phyloP scores from a whole-genome alignment of 805 yeast genomes.

The Starmerella apicola region DNA sequence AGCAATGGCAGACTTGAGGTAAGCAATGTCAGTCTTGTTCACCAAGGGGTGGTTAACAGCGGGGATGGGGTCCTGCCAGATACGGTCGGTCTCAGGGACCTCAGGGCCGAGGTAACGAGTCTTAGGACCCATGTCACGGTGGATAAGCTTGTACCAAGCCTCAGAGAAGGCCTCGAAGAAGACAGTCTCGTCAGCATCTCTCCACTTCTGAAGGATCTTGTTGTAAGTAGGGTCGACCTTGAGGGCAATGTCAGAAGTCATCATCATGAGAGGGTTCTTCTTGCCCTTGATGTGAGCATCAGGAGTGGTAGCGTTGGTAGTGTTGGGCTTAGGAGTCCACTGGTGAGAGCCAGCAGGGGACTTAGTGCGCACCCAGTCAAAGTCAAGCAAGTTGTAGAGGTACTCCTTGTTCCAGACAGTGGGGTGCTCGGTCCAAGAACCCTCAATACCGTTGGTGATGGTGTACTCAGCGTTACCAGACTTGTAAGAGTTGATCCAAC shows the following conservation, averaged over 20 bases:
- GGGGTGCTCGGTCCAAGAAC: slow-evolving; percentile 16
- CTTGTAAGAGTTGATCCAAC: slow-evolving; percentile 15
- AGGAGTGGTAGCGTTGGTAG: slow-evolving; percentile 10
- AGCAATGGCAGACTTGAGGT: slow-evolving; percentile 10
- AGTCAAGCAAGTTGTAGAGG: slow-evolving; percentile 11
- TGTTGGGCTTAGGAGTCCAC: slow-evolving; percentile 11
- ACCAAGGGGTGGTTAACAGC: slow-evolving; percentile 9
- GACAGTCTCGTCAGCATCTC: slow-evolving; percentile 7
- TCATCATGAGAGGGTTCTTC: slow-evolving; percentile 16
- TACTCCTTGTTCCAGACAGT: slow-evolving; percentile 10
- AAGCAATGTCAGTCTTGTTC: slow-evolving; percentile 8
- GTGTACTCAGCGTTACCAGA: slow-evolving; percentile 18
- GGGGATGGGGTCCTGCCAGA: slow-evolving; percentile 20
- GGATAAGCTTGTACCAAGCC: slow-evolving; percentile 19
- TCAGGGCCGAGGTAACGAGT: slow-evolving; percentile 17
- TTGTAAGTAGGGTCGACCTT: slow-evolving; percentile 16
- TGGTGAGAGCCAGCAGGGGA: slow-evolving; percentile 17
- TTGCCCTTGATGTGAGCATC: slow-evolving; percentile 14
- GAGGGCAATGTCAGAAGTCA: slow-evolving; percentile 17
- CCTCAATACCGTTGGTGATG: slow-evolving; percentile 17
- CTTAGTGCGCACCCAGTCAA: slow-evolving; percentile 8
- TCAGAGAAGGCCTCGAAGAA: slow-evolving; percentile 16
- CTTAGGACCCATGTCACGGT: slow-evolving; percentile 19
- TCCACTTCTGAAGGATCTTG: slow-evolving; percentile 12
- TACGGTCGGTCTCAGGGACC: slow-evolving; percentile 10